phyloP scores from a whole-genome alignment of 768 basidiomycete species.

The Melanogaster broomeanus region DNA sequence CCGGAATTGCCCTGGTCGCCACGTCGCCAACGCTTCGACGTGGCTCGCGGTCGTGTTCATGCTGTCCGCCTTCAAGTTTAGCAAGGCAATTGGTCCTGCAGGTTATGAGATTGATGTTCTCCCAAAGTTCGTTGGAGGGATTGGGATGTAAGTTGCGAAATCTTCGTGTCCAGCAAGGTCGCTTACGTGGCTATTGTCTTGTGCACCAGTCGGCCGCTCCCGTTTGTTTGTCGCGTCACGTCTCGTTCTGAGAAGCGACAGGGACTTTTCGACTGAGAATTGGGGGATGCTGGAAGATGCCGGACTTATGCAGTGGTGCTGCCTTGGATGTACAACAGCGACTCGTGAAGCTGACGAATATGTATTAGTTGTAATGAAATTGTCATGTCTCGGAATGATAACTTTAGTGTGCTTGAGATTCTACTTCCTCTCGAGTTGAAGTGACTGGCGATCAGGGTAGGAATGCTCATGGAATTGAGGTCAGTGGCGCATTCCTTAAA shows the following conservation, averaged over 20 bases:
- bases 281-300: no score
- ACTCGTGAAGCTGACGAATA: no score
- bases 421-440: no score
- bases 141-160: slow-evolving; percentile 14
- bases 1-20: slow-evolving; percentile 23
- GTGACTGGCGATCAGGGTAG: no score
- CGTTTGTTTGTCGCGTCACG: slow-evolving; percentile 20
- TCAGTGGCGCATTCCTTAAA: no score
- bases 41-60: slow-evolving; percentile 24
- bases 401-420: no score
- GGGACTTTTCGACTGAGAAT: neutral
- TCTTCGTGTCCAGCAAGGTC: neutral
- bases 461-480: no score
- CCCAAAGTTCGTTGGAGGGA: slow-evolving; percentile 16
- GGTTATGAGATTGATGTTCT: slow-evolving; percentile 24
- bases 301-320: no score
- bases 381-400: no score
- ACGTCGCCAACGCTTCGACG: slow-evolving; percentile 13
- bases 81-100: slow-evolving; percentile 20
- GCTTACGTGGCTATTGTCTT: neutral
- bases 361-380: no score
- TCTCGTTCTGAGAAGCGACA: slow-evolving; percentile 13
- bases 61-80: slow-evolving; percentile 19
- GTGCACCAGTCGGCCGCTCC: slow-evolving; percentile 11
- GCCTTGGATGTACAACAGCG: no score